These are phyloP conservation scores for Emericellopsis terricola DNA, from an alignment of 495 filamentous ascomycete species.

Conservation along the genomic window DNA sequence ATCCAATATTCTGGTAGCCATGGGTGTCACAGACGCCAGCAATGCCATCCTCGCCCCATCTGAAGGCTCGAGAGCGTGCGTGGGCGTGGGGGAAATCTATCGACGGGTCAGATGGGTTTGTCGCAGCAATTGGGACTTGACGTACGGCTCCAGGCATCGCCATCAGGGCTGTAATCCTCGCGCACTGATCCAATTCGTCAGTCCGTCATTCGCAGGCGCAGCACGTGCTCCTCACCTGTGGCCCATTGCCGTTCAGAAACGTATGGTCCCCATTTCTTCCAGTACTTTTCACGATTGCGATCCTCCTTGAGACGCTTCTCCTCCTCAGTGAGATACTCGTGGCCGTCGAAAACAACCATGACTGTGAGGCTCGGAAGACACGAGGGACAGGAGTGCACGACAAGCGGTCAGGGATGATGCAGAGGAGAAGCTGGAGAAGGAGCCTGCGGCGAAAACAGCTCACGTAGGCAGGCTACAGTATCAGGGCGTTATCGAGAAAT, in stretches of 20 bases:
- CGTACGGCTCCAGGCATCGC: conserved; percentile 92
- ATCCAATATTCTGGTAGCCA: conserved; percentile 76
- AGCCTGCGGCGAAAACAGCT: no score
- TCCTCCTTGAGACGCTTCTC: conserved; percentile 82
- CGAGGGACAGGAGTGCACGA: neutral
- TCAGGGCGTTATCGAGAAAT: no score
- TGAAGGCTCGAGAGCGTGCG: conserved; percentile 67
- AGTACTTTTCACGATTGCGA: conserved; percentile 59
- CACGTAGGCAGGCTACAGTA: no score
- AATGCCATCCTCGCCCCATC: conserved; percentile 96
- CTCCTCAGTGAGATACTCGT: conserved; percentile 71
- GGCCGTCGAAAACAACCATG: conserved; percentile 79
- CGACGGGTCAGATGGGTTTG: neutral
- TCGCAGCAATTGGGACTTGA: conserved; percentile 5
- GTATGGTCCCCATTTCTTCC: conserved; percentile 89
- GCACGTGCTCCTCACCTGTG: no score
- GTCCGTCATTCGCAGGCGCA: no score
- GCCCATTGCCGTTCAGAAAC: conserved; percentile 74
- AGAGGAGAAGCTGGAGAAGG: no score
- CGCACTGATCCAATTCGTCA: no score
- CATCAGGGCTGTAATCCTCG: conserved; percentile 76
- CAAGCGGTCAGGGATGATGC: neutral
- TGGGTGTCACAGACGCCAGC: conserved; percentile 89
- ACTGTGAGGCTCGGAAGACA: conserved; percentile 1
- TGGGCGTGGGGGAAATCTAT: conserved; percentile 86